Conservation (phyloP, 2,329 filamentous ascomycete genomes). For the Lecanicillium sp. region DNA sequence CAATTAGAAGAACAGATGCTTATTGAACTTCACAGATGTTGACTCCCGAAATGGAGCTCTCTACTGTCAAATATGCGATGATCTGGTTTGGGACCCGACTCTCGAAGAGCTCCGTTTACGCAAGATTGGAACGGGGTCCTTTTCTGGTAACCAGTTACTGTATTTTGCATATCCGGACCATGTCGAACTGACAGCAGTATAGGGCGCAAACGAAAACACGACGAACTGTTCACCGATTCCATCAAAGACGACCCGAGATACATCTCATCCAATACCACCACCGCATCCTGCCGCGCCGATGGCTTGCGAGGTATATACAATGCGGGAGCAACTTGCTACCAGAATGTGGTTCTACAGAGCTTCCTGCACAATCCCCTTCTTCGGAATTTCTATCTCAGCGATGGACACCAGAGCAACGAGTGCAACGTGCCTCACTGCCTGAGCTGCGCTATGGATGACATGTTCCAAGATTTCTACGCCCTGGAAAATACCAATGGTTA, state of each 20-base stretch:
- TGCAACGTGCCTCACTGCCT: constrained; percentile 61
- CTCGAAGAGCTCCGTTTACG: constrained; percentile 68
- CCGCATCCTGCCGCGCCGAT: constrained; percentile 76
- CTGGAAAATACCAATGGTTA: constrained; percentile 80
- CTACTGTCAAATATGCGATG: constrained; percentile 76
- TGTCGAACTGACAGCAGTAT: constrained; percentile 11
- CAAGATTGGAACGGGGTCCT: constrained; percentile 61
- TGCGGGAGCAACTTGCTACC: constrained; percentile 97
- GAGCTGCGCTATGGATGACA: constrained; percentile 66
- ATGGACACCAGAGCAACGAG: constrained; percentile 74
- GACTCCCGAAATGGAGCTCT: constrained; percentile 70
- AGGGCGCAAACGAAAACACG: constrained; percentile 70
- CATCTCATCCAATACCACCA: constrained; percentile 70
- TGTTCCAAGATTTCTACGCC: constrained; percentile 66
- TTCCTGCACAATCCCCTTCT: constrained; percentile 91
- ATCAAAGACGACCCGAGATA: constrained; percentile 68
- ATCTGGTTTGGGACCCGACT: constrained; percentile 77
- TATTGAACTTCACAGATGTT: constrained; percentile 51
- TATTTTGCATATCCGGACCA: no score
- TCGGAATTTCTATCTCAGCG: constrained; percentile 84
- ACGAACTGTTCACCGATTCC: constrained; percentile 61
- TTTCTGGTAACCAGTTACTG: constrained; percentile 47
- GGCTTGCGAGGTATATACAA: constrained; percentile 93
- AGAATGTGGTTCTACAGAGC: constrained; percentile 91
- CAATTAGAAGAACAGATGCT: neutral